Base-by-base conservation (phyloP, 257 asterid genomes). In the Lavandula angustifolia region DNA sequence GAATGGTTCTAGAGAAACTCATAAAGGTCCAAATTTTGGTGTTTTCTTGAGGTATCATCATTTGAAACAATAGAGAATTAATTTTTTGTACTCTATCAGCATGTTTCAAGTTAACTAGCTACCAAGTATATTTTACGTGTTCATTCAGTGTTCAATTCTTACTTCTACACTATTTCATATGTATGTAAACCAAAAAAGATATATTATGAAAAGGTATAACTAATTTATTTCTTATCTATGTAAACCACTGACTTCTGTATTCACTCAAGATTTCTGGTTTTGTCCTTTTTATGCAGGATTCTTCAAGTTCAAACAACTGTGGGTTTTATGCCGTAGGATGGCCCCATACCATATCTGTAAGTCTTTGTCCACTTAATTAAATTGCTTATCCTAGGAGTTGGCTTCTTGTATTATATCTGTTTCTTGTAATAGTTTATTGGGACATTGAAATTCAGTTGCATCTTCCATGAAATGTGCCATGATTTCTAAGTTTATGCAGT, bases 331-430 rank as follows among this genome's bases (percentile, higher is more conserved):
- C 12, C 13, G 48, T 22, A 27, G 31, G n/a, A 33, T 55, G 44
- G 44, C 16, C 13, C 32, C 7, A 31, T n/a, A n/a, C n/a, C n/a
- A n/a, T 51, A 44, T 43, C 47, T 42, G 76, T 44, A 64, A 75
- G 79, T 58, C 66, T 58, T 68, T 41, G 49, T 68, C 38, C 29
- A 34, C 62, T 44, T 60, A n/a, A n/a, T n/a, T n/a, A 56, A 67
- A 44, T 52, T 43, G 59, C 48, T 65, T 42, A 49, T 72, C 17
- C 49, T 53, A 72, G 66, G 66, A 60, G 37, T 40, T 44, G 46
- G 32, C 60, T 44, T 73, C 10, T 74, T 37, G 60, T 53, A 37
- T 64, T 40, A 54, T 57, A 58, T 22, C 41, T 42, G 17, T n/a
- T 34, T 46, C 57, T 13, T 72, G 64, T 72, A 59, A 38, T 33